Conservation (phyloP, 495 filamentous ascomycete genomes). For the Penicillium silybi region DNA sequence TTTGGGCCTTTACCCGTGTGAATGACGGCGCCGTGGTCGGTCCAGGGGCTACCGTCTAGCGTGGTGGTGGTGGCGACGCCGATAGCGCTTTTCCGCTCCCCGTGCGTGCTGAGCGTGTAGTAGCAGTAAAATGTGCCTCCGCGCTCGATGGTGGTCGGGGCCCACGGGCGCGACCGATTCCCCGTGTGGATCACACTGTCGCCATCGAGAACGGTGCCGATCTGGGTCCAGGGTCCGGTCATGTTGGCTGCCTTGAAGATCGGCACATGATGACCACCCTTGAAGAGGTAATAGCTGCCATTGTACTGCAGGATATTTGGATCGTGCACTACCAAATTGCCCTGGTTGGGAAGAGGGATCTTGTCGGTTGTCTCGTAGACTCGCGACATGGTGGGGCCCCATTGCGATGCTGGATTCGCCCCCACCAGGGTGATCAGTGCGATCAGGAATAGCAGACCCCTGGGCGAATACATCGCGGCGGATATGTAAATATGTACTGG, state of each 20-base stretch:
- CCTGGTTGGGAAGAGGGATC: conserved; percentile 33
- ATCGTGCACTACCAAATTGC: conserved; percentile 36
- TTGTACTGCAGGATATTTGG: conserved; percentile 36
- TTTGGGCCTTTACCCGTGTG: conserved; percentile 28
- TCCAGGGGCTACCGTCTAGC: conserved; percentile 57
- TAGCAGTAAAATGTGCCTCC: conserved; percentile 64
- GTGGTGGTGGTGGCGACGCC: conserved; percentile 63
- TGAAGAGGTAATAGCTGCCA: conserved; percentile 38
- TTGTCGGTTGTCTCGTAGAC: conserved; percentile 28
- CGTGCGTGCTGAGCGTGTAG: conserved; percentile 63
- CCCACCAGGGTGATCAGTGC: conserved; percentile 2
- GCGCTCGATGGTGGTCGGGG: conserved; percentile 58
- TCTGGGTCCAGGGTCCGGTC: conserved; percentile 37
- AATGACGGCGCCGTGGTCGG: conserved; percentile 44
- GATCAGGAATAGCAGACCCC: neutral
- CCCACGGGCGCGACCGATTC: conserved; percentile 45
- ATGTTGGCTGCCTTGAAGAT: conserved; percentile 33
- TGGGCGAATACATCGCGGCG: neutral
- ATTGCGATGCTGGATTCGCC: conserved; percentile 14
- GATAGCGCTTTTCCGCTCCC: conserved; percentile 61
- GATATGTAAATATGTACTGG: neutral
- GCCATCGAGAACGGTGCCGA: conserved; percentile 36
- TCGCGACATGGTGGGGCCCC: conserved; percentile 5
- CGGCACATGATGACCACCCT: conserved; percentile 28
- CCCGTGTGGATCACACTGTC: conserved; percentile 36